These are phyloP conservation scores for Hydrangea macrophylla DNA, from an alignment of 148 eudicot species.

Conservation along the genomic window DNA sequence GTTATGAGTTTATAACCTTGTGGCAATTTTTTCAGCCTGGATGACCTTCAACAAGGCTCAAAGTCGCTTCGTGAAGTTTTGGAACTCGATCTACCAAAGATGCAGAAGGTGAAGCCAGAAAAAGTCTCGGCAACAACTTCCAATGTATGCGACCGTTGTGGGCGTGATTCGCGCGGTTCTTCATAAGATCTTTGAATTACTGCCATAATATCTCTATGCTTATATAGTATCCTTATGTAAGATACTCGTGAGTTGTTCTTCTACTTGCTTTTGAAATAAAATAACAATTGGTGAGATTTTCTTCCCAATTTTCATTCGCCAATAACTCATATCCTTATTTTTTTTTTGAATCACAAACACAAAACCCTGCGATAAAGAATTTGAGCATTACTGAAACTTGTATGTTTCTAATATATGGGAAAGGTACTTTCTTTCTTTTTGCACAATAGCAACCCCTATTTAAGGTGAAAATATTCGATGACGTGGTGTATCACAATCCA, in stretches of 20 bases:
- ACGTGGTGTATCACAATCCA: neutral
- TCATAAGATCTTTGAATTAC: neutral
- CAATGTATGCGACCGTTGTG: conserved; percentile 71
- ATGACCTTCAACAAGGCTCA: conserved; percentile 71
- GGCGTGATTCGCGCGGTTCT: conserved; percentile 42
- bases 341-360: neutral
- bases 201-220: neutral
- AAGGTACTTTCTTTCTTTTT: neutral
- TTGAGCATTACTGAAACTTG: no score
- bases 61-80: conserved; percentile 70
- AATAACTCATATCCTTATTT: no score
- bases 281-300: neutral
- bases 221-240: neutral
- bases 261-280: neutral
- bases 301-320: neutral
- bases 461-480: neutral
- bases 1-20: neutral
- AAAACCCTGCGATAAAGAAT: neutral
- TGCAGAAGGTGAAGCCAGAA: conserved; percentile 63
- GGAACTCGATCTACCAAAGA: conserved; percentile 69
- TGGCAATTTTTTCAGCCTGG: conserved; percentile 45
- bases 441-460: neutral
- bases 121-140: conserved; percentile 25
- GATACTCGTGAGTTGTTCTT: neutral
- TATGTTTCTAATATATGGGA: no score